Percentiles rank a stretch among this genome's conserved stretches.
Evolutionary conservation across 2,329 filamentous ascomycete genomes (phyloP).

Genomic region (Ascochyta fabae): DNA sequence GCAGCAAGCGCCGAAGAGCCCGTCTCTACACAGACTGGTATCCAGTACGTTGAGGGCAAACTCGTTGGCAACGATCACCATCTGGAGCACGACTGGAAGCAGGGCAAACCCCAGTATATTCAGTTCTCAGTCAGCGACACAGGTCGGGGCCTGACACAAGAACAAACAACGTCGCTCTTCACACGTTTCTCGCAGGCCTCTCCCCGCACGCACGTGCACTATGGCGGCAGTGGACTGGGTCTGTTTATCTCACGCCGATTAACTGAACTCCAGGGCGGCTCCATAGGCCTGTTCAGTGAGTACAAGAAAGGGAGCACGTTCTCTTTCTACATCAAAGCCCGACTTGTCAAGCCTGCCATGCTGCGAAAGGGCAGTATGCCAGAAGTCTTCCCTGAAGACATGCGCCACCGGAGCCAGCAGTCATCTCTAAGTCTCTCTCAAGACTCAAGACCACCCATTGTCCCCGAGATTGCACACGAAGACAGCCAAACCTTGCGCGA

Average conservation of each 20-base stretch:
- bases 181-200: constrained; percentile 42
- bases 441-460: constrained; percentile 1
- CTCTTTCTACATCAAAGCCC: constrained; percentile 42
- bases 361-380: constrained; percentile 26
- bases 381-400: constrained; percentile 28
- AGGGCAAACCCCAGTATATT: constrained; percentile 38
- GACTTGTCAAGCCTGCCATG: constrained; percentile 18
- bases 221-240: constrained; percentile 49
- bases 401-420: constrained; percentile 24
- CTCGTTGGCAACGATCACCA: constrained; percentile 28
- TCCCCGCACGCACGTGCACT: constrained; percentile 45
- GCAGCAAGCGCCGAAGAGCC: constrained; percentile 43
- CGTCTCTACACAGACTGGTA: constrained; percentile 37
- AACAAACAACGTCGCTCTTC: constrained; percentile 44
- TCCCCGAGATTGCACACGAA: neutral
- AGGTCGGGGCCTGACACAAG: constrained; percentile 48
- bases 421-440: constrained; percentile 9
- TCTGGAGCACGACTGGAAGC: constrained; percentile 43
- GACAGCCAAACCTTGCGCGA: constrained; percentile 2
- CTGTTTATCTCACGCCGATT: constrained; percentile 43
- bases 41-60: constrained; percentile 35
- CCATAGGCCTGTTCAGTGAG: constrained; percentile 37
- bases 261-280: constrained; percentile 43
- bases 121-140: constrained; percentile 49
- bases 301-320: constrained; percentile 39